A percentile compares a stretch with the other conserved stretches of the same genome.
phyloP scores from a whole-genome alignment of 768 basidiomycete genomes.

The Termitomyces sp. region DNA sequence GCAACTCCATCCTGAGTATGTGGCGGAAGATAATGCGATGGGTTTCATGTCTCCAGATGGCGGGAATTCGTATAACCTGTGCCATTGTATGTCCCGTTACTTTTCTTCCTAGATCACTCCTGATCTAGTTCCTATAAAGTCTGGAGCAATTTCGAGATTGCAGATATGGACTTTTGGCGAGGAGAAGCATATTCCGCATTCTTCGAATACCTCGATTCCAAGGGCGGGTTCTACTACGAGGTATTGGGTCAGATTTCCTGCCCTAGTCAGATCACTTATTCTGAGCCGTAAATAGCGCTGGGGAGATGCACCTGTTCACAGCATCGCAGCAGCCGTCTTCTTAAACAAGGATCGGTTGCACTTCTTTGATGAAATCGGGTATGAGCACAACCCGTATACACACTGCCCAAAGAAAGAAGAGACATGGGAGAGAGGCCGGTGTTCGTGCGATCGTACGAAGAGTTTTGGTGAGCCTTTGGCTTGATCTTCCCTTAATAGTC shows the following conservation, averaged over 20 bases:
- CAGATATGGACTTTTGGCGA: slow-evolving; percentile 64
- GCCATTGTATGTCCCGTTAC: slow-evolving; percentile 55
- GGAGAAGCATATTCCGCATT: slow-evolving; percentile 58
- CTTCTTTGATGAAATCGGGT: slow-evolving; percentile 83
- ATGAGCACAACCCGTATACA: slow-evolving; percentile 72
- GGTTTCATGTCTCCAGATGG: slow-evolving; percentile 60
- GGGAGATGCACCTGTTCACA: slow-evolving; percentile 89
- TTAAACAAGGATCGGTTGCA: slow-evolving; percentile 68
- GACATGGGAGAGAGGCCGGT: slow-evolving; percentile 49
- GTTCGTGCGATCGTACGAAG: slow-evolving; percentile 54
- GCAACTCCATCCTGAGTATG: slow-evolving; percentile 45
- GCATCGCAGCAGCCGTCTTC: slow-evolving; percentile 75
- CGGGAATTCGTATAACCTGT: slow-evolving; percentile 44
- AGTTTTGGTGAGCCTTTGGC: slow-evolving; percentile 54
- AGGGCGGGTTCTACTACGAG: slow-evolving; percentile 72
- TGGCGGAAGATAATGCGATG: slow-evolving; percentile 60
- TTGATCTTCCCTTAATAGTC: neutral
- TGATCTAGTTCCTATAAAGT: slow-evolving; percentile 25
- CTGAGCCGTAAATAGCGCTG: slow-evolving; percentile 53
- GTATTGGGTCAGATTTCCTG: slow-evolving; percentile 34
- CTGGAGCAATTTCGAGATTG: slow-evolving; percentile 77
- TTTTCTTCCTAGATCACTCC: slow-evolving; percentile 26
- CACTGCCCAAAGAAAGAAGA: slow-evolving; percentile 55
- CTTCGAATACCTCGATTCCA: slow-evolving; percentile 59
- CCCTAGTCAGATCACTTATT: slow-evolving; percentile 28